phyloP scores from a whole-genome alignment of 345 rosid species.

The Ceriops zippeliana region DNA sequence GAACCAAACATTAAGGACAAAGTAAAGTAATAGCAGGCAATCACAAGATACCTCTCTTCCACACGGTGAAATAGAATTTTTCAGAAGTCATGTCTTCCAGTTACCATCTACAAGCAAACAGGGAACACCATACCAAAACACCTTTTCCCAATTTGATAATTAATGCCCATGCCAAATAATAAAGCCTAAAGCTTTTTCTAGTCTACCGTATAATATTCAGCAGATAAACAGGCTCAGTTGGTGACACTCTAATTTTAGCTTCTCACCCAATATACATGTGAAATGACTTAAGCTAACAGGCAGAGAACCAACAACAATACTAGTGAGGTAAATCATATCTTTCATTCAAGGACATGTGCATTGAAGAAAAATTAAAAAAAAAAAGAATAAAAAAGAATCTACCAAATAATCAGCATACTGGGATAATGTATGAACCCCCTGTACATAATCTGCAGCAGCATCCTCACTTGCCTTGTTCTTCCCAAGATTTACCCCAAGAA shows the following conservation, averaged over 20 bases:
- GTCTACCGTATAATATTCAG: background rate
- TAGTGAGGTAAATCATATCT: too few relatives aligned
- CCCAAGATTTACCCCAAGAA: slow-evolving; percentile 96
- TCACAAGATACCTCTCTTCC: too few relatives aligned
- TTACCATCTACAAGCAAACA: too few relatives aligned
- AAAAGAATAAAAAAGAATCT: slow-evolving; percentile 9
- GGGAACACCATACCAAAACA: too few relatives aligned
- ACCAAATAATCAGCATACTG: slow-evolving; percentile 99
- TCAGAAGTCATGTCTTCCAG: too few relatives aligned
- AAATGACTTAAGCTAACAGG: background rate
- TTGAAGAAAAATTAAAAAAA: background rate
- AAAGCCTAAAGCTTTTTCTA: background rate
- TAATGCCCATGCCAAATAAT: background rate
- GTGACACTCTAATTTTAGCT: background rate
- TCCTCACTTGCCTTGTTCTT: slow-evolving; percentile 96
- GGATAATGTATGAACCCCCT: slow-evolving; percentile 94
- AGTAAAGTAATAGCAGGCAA: too few relatives aligned
- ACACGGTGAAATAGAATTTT: too few relatives aligned
- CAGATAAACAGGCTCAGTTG: background rate
- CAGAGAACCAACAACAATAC: background rate
- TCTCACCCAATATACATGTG: background rate
- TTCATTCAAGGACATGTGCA: background rate
- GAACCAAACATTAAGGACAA: too few relatives aligned
- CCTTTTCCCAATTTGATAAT: too few relatives aligned
- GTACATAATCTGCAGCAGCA: slow-evolving; percentile 92